phyloP scores from a whole-genome alignment of 371 early-diverging fungal genomes.

The Apophysomyces sp. region DNA sequence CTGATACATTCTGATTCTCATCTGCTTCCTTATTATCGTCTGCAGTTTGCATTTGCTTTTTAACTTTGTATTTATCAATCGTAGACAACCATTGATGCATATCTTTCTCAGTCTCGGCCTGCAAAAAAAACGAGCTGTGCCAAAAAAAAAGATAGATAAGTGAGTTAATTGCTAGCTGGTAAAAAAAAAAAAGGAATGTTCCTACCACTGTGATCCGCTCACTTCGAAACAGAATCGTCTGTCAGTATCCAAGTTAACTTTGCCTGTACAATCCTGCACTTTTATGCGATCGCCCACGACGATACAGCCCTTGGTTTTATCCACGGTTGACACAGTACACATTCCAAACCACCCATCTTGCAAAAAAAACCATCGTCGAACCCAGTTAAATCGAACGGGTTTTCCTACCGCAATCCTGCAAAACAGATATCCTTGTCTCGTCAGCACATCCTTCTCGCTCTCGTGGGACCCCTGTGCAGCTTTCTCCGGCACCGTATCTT shows the following conservation, averaged over 20 bases:
- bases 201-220: slow-evolving; percentile 44
- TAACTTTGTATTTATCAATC: slow-evolving; percentile 48
- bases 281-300: slow-evolving; percentile 49
- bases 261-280: slow-evolving; percentile 49
- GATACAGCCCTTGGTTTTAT: slow-evolving; percentile 56
- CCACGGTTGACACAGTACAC: slow-evolving; percentile 43
- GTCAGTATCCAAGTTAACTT: slow-evolving; percentile 52
- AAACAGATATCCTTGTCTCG: slow-evolving; percentile 40
- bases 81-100: slow-evolving; percentile 63
- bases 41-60: not conserved
- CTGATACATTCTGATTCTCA: not conserved
- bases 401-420: slow-evolving; percentile 23
- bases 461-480: not conserved
- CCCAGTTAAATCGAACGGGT: slow-evolving; percentile 42
- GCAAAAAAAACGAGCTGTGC: slow-evolving; percentile 38
- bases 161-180: no score
- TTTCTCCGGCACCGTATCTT: not conserved
- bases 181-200: not conserved
- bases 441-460: not conserved
- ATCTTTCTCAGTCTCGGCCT: slow-evolving; percentile 71
- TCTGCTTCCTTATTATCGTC: not conserved
- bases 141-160: slow-evolving; percentile 21
- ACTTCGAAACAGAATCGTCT: slow-evolving; percentile 74
- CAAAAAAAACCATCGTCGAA: slow-evolving; percentile 58
- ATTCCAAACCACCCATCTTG: slow-evolving; percentile 57